These are phyloP conservation scores for Millerozyma miso DNA, from an alignment of 805 yeast species.

Conservation along the genomic window DNA sequence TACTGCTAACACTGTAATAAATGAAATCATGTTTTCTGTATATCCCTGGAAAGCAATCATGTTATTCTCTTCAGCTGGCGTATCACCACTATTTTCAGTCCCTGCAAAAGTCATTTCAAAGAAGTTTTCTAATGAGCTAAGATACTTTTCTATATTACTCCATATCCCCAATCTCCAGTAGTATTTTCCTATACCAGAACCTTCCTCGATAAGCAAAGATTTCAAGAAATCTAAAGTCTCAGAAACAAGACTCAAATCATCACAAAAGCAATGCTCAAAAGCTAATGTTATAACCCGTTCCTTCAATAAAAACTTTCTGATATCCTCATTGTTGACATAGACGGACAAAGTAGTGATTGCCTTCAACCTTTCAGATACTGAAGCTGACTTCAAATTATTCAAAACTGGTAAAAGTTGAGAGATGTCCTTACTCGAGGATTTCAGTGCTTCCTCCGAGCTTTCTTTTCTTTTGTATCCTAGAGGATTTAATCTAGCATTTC, in stretches of 20 bases:
- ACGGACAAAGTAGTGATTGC: constrained; percentile 72
- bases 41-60: constrained; percentile 55
- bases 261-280: constrained; percentile 61
- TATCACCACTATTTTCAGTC: constrained; percentile 12
- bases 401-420: constrained; percentile 67
- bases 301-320: constrained; percentile 62
- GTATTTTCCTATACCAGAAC: constrained; percentile 71
- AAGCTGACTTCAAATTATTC: constrained; percentile 54
- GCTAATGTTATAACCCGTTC: constrained; percentile 66
- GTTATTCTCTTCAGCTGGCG: constrained; percentile 32
- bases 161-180: constrained; percentile 79
- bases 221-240: constrained; percentile 80
- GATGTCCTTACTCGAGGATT: constrained; percentile 20
- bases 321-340: constrained; percentile 61
- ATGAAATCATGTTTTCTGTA: constrained; percentile 68
- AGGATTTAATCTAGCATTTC: constrained; percentile 34
- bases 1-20: constrained; percentile 62
- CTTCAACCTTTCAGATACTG: constrained; percentile 71
- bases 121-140: constrained; percentile 49
- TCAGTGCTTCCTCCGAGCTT: neutral
- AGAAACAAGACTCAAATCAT: constrained; percentile 66
- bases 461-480: constrained; percentile 19
- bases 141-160: constrained; percentile 50
- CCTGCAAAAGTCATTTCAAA: constrained; percentile 23
- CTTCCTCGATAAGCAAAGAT: constrained; percentile 80